phyloP scores from a whole-genome alignment of 2,329 filamentous ascomycete genomes.

The Penicillium sp. region DNA sequence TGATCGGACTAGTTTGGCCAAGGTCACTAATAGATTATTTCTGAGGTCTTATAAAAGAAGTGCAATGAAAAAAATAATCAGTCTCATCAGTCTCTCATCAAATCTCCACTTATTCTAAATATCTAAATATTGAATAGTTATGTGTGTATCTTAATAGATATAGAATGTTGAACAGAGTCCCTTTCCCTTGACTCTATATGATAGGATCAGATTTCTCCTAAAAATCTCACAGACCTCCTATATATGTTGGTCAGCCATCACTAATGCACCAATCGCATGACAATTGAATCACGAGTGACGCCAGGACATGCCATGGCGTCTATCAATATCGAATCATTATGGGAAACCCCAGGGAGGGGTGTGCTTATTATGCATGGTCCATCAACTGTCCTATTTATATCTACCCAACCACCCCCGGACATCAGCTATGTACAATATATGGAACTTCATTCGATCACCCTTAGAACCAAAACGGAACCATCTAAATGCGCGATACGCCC shows the following conservation, averaged over 20 bases:
- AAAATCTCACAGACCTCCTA: slow-evolving; percentile 1
- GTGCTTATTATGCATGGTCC: background rate
- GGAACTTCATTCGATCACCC: background rate
- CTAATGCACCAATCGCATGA: slow-evolving; percentile 19
- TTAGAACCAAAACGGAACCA: background rate
- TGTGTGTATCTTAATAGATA: background rate
- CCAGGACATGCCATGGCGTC: background rate
- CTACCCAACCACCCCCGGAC: background rate
- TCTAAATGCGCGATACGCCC: slow-evolving; percentile 20
- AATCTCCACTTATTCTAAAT: slow-evolving; percentile 4
- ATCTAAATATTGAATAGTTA: background rate
- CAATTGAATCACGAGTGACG: slow-evolving; percentile 13
- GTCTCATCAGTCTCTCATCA: too few species aligned
- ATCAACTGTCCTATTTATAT: slow-evolving; percentile 14
- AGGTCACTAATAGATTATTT: background rate
- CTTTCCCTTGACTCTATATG: background rate
- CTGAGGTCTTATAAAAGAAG: background rate
- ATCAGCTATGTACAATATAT: background rate
- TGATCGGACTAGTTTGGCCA: slow-evolving; percentile 3
- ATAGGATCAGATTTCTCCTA: slow-evolving; percentile 1
- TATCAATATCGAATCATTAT: background rate
- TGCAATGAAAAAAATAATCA: background rate
- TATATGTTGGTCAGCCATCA: background rate
- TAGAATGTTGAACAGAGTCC: too few species aligned
- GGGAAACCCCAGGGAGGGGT: background rate